Evolutionary conservation across 495 filamentous ascomycete genomes (phyloP), one percentile per base, ranked within the genome.

Genomic region (Tuber indicum): DNA sequence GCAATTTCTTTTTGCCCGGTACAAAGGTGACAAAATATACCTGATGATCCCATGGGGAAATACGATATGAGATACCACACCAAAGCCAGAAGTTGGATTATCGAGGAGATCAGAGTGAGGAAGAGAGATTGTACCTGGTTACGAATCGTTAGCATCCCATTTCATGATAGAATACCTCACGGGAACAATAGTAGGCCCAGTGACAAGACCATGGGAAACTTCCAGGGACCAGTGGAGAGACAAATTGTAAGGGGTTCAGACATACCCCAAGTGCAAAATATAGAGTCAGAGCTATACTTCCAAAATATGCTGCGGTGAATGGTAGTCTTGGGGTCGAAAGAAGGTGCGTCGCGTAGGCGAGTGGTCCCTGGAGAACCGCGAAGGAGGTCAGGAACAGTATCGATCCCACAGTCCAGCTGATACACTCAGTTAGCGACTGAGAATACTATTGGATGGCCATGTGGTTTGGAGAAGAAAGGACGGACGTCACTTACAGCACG

Each of bases 271-370:
- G 87, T 26, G 94, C 91, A 85, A 97, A 98, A 85, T 94, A 97
- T 47, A 99, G 86, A 7, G 96, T 98, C 82, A 98, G 84, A 3
- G 86, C 91, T 79, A 99, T 97, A 62, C 93, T 96, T 62, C 95
- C 96, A 87, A 99, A 98, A 87, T 99, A 99, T 43, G 94, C 93
- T 72, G 94, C 94, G 32, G 96, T 98, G 84, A 99, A 99, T 17
- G 96, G 96, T 73, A 99, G 85, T 77, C 96, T 89, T 76, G 93
- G 87, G 74, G 89, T 90, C 72, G 96, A 98, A 81, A 93, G 85
- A 82, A 99, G 88, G 85, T 99, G 96, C 81, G 89, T 90, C 72
- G 90, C 86, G 85, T 98, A 99, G 70, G 88, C 85, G 85, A 88
- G 86, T 32, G 94, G 94, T 73, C 96, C 96, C 91, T 97, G 94